Evolutionary conservation across 352 stramenopile genomes (phyloP), one percentile per base, ranked within the genome.

Genomic region (Phytophthora podocarpi): DNA sequence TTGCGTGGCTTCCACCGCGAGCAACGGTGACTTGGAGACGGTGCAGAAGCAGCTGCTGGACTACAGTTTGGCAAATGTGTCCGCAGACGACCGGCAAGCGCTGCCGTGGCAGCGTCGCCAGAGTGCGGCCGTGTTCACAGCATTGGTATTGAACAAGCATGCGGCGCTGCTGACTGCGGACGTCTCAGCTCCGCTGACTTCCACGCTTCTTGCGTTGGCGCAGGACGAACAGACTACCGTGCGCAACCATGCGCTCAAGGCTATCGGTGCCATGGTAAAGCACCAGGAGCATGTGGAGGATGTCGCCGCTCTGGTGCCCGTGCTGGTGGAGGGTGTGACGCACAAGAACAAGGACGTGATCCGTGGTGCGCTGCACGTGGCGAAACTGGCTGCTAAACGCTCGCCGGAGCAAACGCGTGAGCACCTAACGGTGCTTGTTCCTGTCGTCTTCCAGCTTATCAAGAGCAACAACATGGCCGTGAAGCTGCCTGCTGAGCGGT

Each of bases 381-480:
- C 78, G 40, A 95, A 96, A 68, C 57, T 82, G 6, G 53, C 89
- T 40, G 79, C 81, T 4, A 94, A 95, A 71, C 74, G 76, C 21
- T 76, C 85, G n/a, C 76, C 88, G 8, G 71, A 70, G 37, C 49
- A 70, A 23, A 84, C 76, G 47, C 87, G 85, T 8, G 60, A 55
- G 13, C 74, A 93, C 46, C 32, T 93, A 21, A 40, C 49, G 10
- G 64, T 67, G 40, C 78, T 96, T 35, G 88, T 97, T 56, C 82
- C 85, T 18, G 66, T 80, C 48, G 83, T 89, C 27, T 95, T 97
- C 56, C 67, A 80, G 64, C 73, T 89, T 32, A 92, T 97, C 70
- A 95, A 95, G 78, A 90, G 87, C 74, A 88, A 88, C 64, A 95
- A 96, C 65, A 81, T 97, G 49, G 80, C 83, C 0, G 87, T 95